phyloP scores from a whole-genome alignment of 306 rosid species.

The Medicago arabica region DNA sequence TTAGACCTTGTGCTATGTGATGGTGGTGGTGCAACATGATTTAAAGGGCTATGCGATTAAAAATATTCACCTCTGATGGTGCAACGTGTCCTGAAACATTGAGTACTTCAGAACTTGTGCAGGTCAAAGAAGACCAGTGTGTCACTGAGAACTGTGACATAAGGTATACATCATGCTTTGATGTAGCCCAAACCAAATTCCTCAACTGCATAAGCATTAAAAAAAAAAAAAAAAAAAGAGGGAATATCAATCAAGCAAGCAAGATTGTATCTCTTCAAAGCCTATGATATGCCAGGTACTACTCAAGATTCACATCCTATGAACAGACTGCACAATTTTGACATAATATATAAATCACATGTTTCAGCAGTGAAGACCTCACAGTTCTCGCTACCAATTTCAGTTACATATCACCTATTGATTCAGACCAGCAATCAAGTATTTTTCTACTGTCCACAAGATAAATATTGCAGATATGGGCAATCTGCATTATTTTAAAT shows the following conservation, averaged over 20 bases:
- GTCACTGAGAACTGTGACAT: constrained; percentile 67
- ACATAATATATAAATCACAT: constrained; percentile 19
- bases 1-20: background rate
- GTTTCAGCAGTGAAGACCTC: background rate
- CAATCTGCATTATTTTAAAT: background rate
- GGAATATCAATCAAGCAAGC: constrained; percentile 25
- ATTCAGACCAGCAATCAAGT: background rate
- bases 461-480: background rate
- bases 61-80: constrained; percentile 70
- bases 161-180: constrained; percentile 86
- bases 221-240: constrained; percentile 13
- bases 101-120: constrained; percentile 66
- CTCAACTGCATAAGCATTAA: constrained; percentile 65
- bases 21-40: background rate
- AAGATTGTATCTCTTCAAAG: constrained; percentile 31
- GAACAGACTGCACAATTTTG: constrained; percentile 9
- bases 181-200: constrained; percentile 88
- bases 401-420: constrained; percentile 2
- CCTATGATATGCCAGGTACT: background rate
- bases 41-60: background rate
- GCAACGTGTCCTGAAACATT: constrained; percentile 81
- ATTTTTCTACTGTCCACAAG: constrained; percentile 17
- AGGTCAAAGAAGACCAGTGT: constrained; percentile 75
- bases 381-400: constrained; percentile 6
- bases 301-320: constrained; percentile 24